Conservation (phyloP, 352 stramenopile species). For the Pythium pyrilobum region DNA sequence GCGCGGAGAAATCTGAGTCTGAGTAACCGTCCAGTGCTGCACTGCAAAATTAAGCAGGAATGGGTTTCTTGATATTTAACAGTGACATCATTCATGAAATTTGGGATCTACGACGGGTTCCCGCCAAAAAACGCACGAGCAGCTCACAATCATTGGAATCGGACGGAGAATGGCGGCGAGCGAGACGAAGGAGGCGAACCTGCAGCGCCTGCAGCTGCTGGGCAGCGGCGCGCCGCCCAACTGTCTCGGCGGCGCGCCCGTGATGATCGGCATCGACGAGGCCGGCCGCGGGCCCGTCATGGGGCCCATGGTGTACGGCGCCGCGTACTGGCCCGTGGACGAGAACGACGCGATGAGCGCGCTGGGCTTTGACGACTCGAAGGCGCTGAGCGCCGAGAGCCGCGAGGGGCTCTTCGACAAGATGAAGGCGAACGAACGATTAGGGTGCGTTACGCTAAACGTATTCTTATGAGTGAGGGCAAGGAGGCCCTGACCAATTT, state of each 20-base stretch:
- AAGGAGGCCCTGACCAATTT: too few species aligned
- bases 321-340: conserved; percentile 86
- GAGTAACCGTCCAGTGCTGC: conserved; percentile 5
- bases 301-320: conserved; percentile 94
- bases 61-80: neutral
- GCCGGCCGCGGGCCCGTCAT: conserved; percentile 92
- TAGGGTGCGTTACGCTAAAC: conserved; percentile 62
- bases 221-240: conserved; percentile 50
- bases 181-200: conserved; percentile 15
- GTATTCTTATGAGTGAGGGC: too few species aligned
- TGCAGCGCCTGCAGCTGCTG: conserved; percentile 53
- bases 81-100: too few species aligned
- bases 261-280: conserved; percentile 95
- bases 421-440: conserved; percentile 62
- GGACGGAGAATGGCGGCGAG: neutral
- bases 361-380: conserved; percentile 94
- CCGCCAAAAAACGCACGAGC: conserved; percentile 19
- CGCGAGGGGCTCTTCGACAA: conserved; percentile 87
- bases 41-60: too few species aligned
- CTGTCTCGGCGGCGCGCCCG: conserved; percentile 59
- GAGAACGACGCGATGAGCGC: conserved; percentile 73
- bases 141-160: too few species aligned
- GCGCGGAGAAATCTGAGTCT: conserved; percentile 7
- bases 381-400: conserved; percentile 85
- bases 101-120: conserved; percentile 4